Conservation (phyloP, 176 grass and related monocot genomes). For the Triticum turgidum region DNA sequence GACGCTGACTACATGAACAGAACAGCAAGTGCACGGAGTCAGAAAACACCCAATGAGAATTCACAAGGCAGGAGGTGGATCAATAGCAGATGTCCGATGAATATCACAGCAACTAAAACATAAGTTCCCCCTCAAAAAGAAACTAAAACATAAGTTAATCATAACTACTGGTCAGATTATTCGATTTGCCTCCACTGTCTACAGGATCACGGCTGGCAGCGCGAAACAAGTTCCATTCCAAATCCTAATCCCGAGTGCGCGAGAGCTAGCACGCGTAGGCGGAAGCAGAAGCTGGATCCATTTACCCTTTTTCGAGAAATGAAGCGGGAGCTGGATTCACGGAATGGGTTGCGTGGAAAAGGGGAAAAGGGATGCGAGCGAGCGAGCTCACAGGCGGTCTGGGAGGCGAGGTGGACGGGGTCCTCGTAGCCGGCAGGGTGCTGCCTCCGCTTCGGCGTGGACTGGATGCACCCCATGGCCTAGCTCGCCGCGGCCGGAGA, state of each 20-base stretch:
- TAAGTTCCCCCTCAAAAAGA: not conserved
- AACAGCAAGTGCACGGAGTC: not conserved
- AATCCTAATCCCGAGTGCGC: not conserved
- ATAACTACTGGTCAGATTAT: not conserved
- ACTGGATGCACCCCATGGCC: conserved; percentile 69
- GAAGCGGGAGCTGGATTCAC: not conserved
- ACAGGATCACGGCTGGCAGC: not conserved
- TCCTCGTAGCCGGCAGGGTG: conserved; percentile 86
- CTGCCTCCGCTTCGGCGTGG: conserved; percentile 53
- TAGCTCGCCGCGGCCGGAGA: not conserved
- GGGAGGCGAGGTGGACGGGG: conserved; percentile 69
- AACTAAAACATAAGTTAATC: not conserved
- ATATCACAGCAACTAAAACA: not conserved
- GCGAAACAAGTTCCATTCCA: not conserved
- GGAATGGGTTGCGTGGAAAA: not conserved
- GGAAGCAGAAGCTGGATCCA: not conserved
- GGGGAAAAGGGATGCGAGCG: not conserved
- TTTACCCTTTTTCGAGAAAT: not conserved
- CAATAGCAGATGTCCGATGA: not conserved
- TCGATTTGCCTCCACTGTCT: not conserved
- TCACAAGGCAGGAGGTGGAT: not conserved
- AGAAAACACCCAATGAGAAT: conserved; percentile 1
- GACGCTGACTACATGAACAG: conserved; percentile 60
- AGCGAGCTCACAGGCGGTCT: conserved; percentile 70
- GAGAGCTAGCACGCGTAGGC: not conserved